Evolutionary conservation across 1,139 yeast species (phyloP).

Genomic region (Torulaspora globosa): DNA sequence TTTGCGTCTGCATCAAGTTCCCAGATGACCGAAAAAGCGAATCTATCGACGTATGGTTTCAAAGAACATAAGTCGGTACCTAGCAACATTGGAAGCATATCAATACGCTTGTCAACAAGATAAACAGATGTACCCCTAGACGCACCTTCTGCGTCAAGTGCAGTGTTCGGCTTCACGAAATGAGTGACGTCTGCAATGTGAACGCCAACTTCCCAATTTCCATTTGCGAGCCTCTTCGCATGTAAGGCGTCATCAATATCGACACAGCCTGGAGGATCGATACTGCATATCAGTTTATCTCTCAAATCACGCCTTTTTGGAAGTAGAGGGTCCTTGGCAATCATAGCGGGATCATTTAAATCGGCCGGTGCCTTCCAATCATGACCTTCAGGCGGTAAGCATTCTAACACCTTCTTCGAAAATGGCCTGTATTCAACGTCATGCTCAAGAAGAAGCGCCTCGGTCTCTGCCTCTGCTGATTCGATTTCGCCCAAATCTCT

Average conservation of each 20-base stretch:
- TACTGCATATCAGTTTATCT: conserved; percentile 85
- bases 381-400: conserved; percentile 90
- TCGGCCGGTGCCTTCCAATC: conserved; percentile 83
- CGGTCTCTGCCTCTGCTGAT: conserved; percentile 93
- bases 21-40: conserved; percentile 95
- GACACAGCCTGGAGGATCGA: conserved; percentile 97
- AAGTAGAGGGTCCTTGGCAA: conserved; percentile 50
- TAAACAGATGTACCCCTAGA: conserved; percentile 96
- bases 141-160: conserved; percentile 94
- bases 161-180: conserved; percentile 88
- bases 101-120: conserved; percentile 97
- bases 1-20: conserved; percentile 84
- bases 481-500: conserved; percentile 86
- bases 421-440: conserved; percentile 97
- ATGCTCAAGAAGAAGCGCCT: conserved; percentile 87
- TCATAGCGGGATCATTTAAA: conserved; percentile 47
- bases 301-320: conserved; percentile 76
- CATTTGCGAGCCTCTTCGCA: conserved; percentile 79
- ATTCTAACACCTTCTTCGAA: conserved; percentile 83
- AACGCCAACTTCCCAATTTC: conserved; percentile 95
- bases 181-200: conserved; percentile 99
- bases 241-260: conserved; percentile 99
- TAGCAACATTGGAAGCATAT: conserved; percentile 92
- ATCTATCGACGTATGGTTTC: conserved; percentile 92
- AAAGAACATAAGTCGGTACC: conserved; percentile 96